Base-by-base conservation (phyloP, 1,284 basidiomycete species). In the Heliocybe sulcata region DNA sequence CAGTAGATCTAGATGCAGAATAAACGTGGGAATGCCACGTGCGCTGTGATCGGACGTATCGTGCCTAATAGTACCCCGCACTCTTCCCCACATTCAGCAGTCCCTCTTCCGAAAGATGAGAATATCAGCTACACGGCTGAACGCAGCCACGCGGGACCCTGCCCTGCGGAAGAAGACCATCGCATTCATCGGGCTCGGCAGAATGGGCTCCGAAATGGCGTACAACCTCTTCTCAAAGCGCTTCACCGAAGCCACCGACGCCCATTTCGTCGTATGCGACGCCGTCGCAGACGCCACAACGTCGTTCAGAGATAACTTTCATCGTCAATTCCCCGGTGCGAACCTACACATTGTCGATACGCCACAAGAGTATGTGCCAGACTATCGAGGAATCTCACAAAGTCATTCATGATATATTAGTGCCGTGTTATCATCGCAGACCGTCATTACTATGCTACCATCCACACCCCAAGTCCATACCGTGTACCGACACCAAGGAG, bases 171-270 rank as follows among this genome's bases (percentile, higher is more conserved):
- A 71, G 14, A 77, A 75, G 47, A 83, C 77, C 61, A 80, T 82
- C 31, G 83, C 82, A 54, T 92, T 92, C 71, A 84, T 92, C 54
- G 90, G 90, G 3, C 79, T 92, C 12, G 90, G 90, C 42, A 76
- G 83, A 52, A 92, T 93, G 90, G 90, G 90, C 29, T 81, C 79
- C 51, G 83, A 89, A 65, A 92, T 92, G 91, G 90, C 90, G 16
- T 79, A 77, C 68, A 92, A 92, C 67, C 77, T 92, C 52, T 90
- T 90, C 72, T 83, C 85, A 0, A 87, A 86, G 63, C 78, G 77
- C 57, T 71, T 79, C 51, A 72, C 77, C 12, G 70, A 77, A 47
- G 69, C 72, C 45, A 59, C 69, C 16, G 76, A 81, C 11, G 60
- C 76, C 45, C 74, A 70, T 20, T 90, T 93, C 62, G 77, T 90